phyloP scores from a whole-genome alignment of 345 rosid species.

The Euphorbia lathyris region DNA sequence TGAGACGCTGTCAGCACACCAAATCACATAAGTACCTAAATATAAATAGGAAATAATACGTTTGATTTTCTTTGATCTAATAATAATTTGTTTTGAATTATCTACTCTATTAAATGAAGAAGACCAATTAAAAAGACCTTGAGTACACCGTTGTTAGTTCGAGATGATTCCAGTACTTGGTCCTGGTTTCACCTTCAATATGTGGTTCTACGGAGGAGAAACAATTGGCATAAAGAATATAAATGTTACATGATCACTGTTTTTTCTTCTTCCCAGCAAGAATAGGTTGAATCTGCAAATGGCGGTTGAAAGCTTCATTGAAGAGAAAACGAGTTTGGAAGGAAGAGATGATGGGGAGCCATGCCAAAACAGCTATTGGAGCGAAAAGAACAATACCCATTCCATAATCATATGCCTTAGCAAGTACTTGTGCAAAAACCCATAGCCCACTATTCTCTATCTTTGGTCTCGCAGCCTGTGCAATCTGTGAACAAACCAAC shows the following conservation, averaged over 20 bases:
- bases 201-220: no score
- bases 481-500: constrained; percentile 46
- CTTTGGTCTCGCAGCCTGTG: constrained; percentile 83
- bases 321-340: constrained; percentile 92
- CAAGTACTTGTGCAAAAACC: constrained; percentile 73
- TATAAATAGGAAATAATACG: no score
- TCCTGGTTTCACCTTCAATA: no score
- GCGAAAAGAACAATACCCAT: constrained; percentile 84
- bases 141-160: no score
- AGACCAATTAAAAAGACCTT: no score
- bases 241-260: constrained; percentile 26
- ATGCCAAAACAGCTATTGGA: constrained; percentile 79
- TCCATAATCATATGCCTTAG: constrained; percentile 85
- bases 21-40: no score
- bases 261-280: constrained; percentile 80
- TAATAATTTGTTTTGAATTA: no score
- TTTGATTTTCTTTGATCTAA: no score
- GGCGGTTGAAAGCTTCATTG: constrained; percentile 79
- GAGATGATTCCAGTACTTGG: no score
- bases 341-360: constrained; percentile 85
- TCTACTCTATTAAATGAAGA: no score
- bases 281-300: constrained; percentile 86
- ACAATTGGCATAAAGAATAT: no score
- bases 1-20: no score
- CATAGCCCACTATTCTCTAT: constrained; percentile 68